phyloP scores from a whole-genome alignment of 495 filamentous ascomycete genomes.

The Neurospora sublineolata region DNA sequence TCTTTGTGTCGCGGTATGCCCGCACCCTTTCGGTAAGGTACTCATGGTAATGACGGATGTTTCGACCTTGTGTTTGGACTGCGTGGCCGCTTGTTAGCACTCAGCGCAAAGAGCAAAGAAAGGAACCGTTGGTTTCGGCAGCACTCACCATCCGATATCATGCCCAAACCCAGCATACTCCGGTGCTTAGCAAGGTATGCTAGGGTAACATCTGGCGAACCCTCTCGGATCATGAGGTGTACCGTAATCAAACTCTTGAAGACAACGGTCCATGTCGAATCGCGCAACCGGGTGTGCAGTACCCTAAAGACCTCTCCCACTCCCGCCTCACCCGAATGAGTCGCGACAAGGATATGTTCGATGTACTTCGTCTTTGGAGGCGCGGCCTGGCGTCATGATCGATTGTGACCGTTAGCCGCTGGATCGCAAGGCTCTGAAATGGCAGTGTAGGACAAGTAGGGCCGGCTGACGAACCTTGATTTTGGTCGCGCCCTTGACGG shows the following conservation, averaged over 20 bases:
- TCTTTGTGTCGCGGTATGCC: slow-evolving; percentile 70
- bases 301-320: slow-evolving; percentile 94
- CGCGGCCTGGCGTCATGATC: slow-evolving; percentile 51
- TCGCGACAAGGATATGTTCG: slow-evolving; percentile 93
- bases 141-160: slow-evolving; percentile 79
- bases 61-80: slow-evolving; percentile 93
- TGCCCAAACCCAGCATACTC: slow-evolving; percentile 73
- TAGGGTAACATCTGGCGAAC: slow-evolving; percentile 78
- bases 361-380: slow-evolving; percentile 99
- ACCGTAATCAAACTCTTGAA: slow-evolving; percentile 95
- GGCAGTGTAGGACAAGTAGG: not conserved
- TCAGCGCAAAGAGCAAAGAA: not conserved
- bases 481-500: slow-evolving; percentile 86
- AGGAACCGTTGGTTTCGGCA: not conserved
- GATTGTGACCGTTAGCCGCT: slow-evolving; percentile 5
- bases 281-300: slow-evolving; percentile 73
- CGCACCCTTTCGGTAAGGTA: slow-evolving; percentile 76
- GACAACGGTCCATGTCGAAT: slow-evolving; percentile 93
- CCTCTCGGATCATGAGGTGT: slow-evolving; percentile 95
- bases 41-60: slow-evolving; percentile 82
- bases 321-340: slow-evolving; percentile 86
- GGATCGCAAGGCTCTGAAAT: not conserved
- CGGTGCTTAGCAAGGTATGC: slow-evolving; percentile 75
- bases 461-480: slow-evolving; percentile 56
- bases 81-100: slow-evolving; percentile 6